Evolutionary conservation across 2,329 filamentous ascomycete species (phyloP).

Genomic region (Fusarium sp.): DNA sequence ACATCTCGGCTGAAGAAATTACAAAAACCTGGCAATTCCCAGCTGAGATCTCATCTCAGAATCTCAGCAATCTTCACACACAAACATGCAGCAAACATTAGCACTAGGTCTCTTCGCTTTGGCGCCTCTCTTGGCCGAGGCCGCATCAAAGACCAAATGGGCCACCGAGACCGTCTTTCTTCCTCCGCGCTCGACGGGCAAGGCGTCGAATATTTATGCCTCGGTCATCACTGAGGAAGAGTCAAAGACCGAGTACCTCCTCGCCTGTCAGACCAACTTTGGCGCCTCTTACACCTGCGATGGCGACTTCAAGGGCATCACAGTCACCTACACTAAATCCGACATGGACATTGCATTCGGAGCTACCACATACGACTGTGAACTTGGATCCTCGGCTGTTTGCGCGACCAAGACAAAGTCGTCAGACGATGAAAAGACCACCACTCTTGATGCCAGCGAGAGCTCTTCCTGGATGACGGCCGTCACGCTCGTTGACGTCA

Average conservation of each 20-base stretch:
- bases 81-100: constrained; percentile 4
- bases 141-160: constrained; percentile 20
- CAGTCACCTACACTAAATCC: constrained; percentile 35
- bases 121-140: constrained; percentile 8
- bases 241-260: constrained; percentile 43
- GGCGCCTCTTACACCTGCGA: constrained; percentile 35
- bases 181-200: constrained; percentile 31
- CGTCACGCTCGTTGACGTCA: constrained; percentile 29
- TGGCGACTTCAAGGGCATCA: constrained; percentile 42
- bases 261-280: constrained; percentile 44
- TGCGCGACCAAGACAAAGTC: constrained; percentile 28
- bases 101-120: constrained; percentile 5
- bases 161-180: constrained; percentile 38
- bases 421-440: constrained; percentile 8
- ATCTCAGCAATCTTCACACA: not conserved
- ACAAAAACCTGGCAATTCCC: constrained; percentile 3
- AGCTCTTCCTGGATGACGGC: constrained; percentile 43
- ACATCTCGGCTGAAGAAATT: not conserved
- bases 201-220: constrained; percentile 42
- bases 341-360: constrained; percentile 33
- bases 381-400: constrained; percentile 21
- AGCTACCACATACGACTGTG: constrained; percentile 41
- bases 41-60: not conserved
- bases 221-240: constrained; percentile 41
- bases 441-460: constrained; percentile 28